Percentiles rank a stretch among this genome's conserved stretches.
phyloP scores from a whole-genome alignment of 495 filamentous ascomycete species.

The Talaromyces trachyspermus region DNA sequence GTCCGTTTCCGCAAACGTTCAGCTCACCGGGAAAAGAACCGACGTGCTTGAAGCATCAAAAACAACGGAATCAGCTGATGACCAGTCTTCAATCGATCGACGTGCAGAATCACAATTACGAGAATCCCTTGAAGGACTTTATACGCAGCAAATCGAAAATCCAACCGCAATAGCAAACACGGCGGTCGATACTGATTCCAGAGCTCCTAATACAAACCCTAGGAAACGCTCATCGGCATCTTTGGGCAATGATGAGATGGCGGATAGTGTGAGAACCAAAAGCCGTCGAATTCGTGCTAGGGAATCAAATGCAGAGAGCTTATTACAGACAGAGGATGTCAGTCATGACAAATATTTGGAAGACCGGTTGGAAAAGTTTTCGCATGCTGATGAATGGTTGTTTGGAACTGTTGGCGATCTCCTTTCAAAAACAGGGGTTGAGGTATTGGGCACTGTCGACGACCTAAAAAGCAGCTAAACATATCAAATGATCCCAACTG shows the following conservation, averaged over 20 bases:
- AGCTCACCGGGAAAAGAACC: background rate
- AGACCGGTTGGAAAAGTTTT: slow-evolving; percentile 58
- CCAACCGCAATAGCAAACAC: slow-evolving; percentile 15
- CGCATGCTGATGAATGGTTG: slow-evolving; percentile 66
- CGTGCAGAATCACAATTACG: slow-evolving; percentile 36
- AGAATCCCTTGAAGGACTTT: slow-evolving; percentile 32
- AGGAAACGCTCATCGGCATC: slow-evolving; percentile 47
- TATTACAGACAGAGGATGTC: slow-evolving; percentile 42
- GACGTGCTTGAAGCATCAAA: background rate
- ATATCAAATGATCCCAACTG: slow-evolving; percentile 6
- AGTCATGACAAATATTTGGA: slow-evolving; percentile 60
- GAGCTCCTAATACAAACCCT: slow-evolving; percentile 17
- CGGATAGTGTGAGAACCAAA: slow-evolving; percentile 57
- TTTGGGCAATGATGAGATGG: slow-evolving; percentile 40
- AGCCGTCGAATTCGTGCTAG: slow-evolving; percentile 79
- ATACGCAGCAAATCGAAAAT: slow-evolving; percentile 17
- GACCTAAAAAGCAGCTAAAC: slow-evolving; percentile 27
- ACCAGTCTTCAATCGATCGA: slow-evolving; percentile 35
- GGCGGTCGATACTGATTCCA: slow-evolving; percentile 20
- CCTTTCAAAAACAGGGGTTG: slow-evolving; percentile 59
- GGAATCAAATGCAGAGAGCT: slow-evolving; percentile 56
- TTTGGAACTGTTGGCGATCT: slow-evolving; percentile 62
- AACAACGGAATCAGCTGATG: slow-evolving; percentile 23
- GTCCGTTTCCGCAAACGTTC: background rate
- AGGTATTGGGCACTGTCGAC: slow-evolving; percentile 36